Conservation (phyloP, 129 eudicot genomes). For the Flaveria sonorensis region DNA sequence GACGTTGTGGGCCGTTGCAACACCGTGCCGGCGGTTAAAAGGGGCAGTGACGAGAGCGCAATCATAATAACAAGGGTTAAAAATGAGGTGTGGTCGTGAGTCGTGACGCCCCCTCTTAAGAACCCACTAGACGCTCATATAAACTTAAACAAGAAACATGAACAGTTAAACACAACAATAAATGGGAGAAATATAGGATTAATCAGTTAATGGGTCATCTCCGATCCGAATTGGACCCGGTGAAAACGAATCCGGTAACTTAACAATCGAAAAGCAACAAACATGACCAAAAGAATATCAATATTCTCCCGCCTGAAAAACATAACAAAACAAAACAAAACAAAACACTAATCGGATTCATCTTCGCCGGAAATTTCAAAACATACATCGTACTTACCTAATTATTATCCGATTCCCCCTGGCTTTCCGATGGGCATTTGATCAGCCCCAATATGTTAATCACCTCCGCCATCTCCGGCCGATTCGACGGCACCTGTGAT, state of each 20-base stretch:
- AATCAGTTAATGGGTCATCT: conserved; percentile 29
- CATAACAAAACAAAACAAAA: neutral
- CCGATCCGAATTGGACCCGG: conserved; percentile 57
- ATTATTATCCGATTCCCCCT: conserved; percentile 52
- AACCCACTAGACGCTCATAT: no score
- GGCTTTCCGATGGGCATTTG: conserved; percentile 78
- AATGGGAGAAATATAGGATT: conserved; percentile 16
- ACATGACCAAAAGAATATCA: conserved; percentile 33
- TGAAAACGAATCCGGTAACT: conserved; percentile 80
- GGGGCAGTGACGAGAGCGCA: no score
- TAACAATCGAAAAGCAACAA: conserved; percentile 18
- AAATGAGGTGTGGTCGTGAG: no score
- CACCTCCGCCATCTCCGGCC: conserved; percentile 96
- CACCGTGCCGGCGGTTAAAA: no score
- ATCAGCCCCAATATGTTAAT: conserved; percentile 87
- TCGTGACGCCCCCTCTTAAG: no score
- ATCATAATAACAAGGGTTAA: no score
- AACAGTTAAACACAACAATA: neutral
- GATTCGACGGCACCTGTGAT: conserved; percentile 91
- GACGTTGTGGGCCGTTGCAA: no score
- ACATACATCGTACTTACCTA: conserved; percentile 11
- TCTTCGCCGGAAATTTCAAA: conserved; percentile 50
- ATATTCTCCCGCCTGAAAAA: conserved; percentile 21
- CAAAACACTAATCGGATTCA: conserved; percentile 55
- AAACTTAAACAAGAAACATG: neutral